Base-by-base conservation (phyloP, 768 basidiomycete genomes). In the Russula compacta region DNA sequence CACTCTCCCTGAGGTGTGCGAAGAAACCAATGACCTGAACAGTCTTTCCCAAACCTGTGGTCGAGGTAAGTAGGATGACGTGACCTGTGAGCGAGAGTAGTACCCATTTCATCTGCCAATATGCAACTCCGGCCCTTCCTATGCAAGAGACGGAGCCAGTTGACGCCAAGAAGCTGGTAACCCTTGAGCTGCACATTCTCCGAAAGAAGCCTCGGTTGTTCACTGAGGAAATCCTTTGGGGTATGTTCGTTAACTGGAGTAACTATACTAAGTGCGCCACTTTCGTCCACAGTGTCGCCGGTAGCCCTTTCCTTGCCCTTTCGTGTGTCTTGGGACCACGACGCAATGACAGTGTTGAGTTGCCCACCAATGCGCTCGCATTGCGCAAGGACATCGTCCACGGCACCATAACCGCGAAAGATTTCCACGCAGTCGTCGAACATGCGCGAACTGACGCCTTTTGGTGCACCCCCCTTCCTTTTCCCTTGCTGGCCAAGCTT, bases 41-140 rank as follows among this genome's bases (percentile, higher is more conserved):
- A 2, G 97, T 99, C 79, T 99, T 99, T 32, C 97, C 97, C 65
- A 99, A 85, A 69, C 95, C 95, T 97, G 56, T 50, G 33, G 35
- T 35, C 44, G 52, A 50, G 32, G 57, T 56, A 19, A 60, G 38
- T 38, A 17, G 58, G 24, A 35, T 61, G 68, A 35, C 66, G 14
- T 58, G 38, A 58, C 58, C 29, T 38, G 53, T 42, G 50, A 55
- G 46, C 32, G 64, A 44, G 29, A 35, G 50, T 79, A 83, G 67
- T 73, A 91, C 95, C 95, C 97, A 99, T 99, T 73, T 99, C 97
- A 73, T 99, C 97, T 2, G 97, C 97, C 46, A 99, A 81, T 70
- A 99, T 98, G 72, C 95, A 98, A 65, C 92, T 95, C 53, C 89
- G 79, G 60, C 81, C 81, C 68, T 82, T 84, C 60, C 78, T 79